Conservation (phyloP, 1,284 basidiomycete species). For the Sanguinoderma infundibulare region DNA sequence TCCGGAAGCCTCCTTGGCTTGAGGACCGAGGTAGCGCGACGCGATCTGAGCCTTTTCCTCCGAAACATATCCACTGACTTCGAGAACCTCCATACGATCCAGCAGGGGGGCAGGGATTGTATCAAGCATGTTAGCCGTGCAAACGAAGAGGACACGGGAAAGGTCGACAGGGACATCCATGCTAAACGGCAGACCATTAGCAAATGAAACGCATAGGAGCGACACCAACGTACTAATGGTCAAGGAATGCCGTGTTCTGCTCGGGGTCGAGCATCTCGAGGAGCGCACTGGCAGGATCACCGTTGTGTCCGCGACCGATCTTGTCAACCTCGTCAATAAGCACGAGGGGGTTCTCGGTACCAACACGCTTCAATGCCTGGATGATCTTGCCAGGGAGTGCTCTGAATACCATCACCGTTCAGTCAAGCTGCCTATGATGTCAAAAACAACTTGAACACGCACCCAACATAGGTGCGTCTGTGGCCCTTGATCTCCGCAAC, state of each 20-base stretch:
- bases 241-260: slow-evolving; percentile 95
- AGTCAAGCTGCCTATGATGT: not conserved
- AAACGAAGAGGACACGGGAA: slow-evolving; percentile 96
- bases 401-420: slow-evolving; percentile 41
- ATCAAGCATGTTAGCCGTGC: slow-evolving; percentile 94
- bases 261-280: slow-evolving; percentile 99
- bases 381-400: slow-evolving; percentile 98
- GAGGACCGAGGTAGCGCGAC: slow-evolving; percentile 89
- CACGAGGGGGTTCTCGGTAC: slow-evolving; percentile 95
- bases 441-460: slow-evolving; percentile 29
- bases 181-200: slow-evolving; percentile 42
- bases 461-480: slow-evolving; percentile 95
- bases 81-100: slow-evolving; percentile 97
- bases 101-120: slow-evolving; percentile 97
- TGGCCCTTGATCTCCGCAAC: slow-evolving; percentile 99
- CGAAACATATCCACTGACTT: slow-evolving; percentile 95
- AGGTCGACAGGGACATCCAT: slow-evolving; percentile 98
- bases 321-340: slow-evolving; percentile 99
- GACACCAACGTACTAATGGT: slow-evolving; percentile 79
- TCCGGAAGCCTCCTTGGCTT: slow-evolving; percentile 92
- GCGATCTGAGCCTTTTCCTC: slow-evolving; percentile 97
- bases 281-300: slow-evolving; percentile 93
- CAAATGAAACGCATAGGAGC: not conserved
- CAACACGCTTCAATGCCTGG: slow-evolving; percentile 95
- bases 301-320: slow-evolving; percentile 95